These are phyloP conservation scores for Geranium rotundifolium DNA, from an alignment of 345 rosid species.

Conservation along the genomic window DNA sequence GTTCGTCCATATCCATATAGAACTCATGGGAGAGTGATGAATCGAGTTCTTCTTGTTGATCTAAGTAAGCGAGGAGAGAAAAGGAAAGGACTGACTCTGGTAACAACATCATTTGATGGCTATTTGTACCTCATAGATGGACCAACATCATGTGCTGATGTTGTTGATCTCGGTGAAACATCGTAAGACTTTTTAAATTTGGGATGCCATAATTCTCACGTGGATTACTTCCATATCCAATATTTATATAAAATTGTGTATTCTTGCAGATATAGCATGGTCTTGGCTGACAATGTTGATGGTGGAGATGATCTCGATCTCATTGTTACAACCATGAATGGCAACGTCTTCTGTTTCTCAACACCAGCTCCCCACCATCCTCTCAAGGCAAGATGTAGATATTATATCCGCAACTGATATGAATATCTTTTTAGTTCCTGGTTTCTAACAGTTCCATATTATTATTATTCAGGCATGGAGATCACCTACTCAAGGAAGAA, in stretches of 20 bases:
- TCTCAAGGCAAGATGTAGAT: constrained; percentile 84
- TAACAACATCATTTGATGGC: constrained; percentile 93
- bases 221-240: constrained; percentile 2
- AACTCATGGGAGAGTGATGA: constrained; percentile 98
- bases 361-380: constrained; percentile 94
- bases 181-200: constrained; percentile 49
- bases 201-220: constrained; percentile 4
- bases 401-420: constrained; percentile 5
- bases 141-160: constrained; percentile 91
- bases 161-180: constrained; percentile 95
- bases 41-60: constrained; percentile 94
- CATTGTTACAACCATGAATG: constrained; percentile 91
- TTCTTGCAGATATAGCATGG: constrained; percentile 80
- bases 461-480: constrained; percentile 74
- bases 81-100: constrained; percentile 80
- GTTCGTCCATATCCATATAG: constrained; percentile 90
- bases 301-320: constrained; percentile 99
- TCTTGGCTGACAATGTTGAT: constrained; percentile 94
- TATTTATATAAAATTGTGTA: constrained; percentile 6
- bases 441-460: background rate
- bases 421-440: background rate
- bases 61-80: constrained; percentile 66
- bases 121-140: constrained; percentile 96
- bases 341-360: constrained; percentile 97
- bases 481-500: constrained; percentile 86